These are phyloP conservation scores for Huntiella moniliformis DNA, from an alignment of 2,329 filamentous ascomycete genomes.

Conservation along the genomic window DNA sequence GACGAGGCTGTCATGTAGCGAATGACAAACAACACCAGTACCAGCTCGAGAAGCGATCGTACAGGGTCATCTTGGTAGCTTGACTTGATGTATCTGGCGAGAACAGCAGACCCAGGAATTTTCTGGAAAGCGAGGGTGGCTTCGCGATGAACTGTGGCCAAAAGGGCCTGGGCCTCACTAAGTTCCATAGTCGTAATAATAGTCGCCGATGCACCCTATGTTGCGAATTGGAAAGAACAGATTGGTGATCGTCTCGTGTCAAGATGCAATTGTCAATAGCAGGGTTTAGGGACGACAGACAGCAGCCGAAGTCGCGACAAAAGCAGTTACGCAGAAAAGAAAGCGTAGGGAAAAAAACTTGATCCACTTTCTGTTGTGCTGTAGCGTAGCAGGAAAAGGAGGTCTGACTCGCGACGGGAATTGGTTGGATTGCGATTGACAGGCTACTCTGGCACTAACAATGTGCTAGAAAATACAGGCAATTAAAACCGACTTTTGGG, in stretches of 20 bases:
- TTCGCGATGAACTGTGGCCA: constrained; percentile 32
- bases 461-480: too few species aligned
- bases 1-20: constrained; percentile 80
- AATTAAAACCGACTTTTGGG: too few species aligned
- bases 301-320: background rate
- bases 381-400: constrained; percentile 1
- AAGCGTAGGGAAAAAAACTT: background rate
- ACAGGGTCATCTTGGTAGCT: constrained; percentile 96
- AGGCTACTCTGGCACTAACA: too few species aligned
- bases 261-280: background rate
- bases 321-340: background rate
- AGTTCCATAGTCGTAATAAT: constrained; percentile 35
- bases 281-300: background rate
- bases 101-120: constrained; percentile 81
- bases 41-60: constrained; percentile 78
- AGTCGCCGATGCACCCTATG: background rate
- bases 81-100: constrained; percentile 87
- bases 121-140: constrained; percentile 57
- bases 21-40: constrained; percentile 88
- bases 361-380: background rate
- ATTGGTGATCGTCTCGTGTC: too few species aligned
- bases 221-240: too few species aligned
- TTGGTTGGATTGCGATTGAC: background rate
- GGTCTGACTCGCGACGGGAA: background rate
- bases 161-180: constrained; percentile 36